Evolutionary conservation across 257 asterid species (phyloP).

Genomic region (Solanum microdontum): DNA sequence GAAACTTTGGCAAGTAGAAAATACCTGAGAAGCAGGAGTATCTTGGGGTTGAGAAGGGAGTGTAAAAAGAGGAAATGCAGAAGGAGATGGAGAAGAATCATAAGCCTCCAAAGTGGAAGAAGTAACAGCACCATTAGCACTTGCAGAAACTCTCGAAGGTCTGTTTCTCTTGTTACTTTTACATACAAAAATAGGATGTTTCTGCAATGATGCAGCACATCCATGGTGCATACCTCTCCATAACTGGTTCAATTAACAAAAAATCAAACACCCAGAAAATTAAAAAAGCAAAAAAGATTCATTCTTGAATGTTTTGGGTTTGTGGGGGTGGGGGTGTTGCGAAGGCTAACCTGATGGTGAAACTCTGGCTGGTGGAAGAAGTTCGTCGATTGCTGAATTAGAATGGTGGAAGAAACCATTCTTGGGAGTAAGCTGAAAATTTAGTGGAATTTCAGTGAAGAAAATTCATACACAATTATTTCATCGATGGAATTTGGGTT

Average conservation of each 20-base stretch:
- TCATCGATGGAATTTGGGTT: neutral
- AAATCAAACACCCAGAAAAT: neutral
- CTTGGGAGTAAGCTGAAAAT: neutral
- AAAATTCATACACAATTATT: neutral
- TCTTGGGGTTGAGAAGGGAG: constrained; percentile 28
- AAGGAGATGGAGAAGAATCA: constrained; percentile 24
- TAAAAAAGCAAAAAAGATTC: neutral
- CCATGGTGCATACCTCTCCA: constrained; percentile 11
- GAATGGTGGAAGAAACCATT: neutral
- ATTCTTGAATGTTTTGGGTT: neutral
- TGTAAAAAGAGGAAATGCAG: constrained; percentile 47
- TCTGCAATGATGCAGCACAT: neutral
- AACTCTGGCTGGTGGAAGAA: neutral
- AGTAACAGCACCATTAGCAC: constrained; percentile 20
- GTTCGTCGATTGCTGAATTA: constrained; percentile 1
- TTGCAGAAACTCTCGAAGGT: constrained; percentile 12
- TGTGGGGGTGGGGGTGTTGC: neutral
- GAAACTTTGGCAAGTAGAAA: neutral
- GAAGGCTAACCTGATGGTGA: neutral
- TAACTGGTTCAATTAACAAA: constrained; percentile 9
- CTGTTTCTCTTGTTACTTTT: constrained; percentile 18
- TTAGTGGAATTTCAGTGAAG: neutral
- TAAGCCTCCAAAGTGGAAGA: constrained; percentile 2
- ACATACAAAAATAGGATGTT: constrained; percentile 10
- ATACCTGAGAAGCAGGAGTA: constrained; percentile 69